A percentile compares a stretch with the other conserved stretches of the same genome.
Evolutionary conservation across 2,329 filamentous ascomycete species (phyloP).

Genomic region (Alternaria dauci): DNA sequence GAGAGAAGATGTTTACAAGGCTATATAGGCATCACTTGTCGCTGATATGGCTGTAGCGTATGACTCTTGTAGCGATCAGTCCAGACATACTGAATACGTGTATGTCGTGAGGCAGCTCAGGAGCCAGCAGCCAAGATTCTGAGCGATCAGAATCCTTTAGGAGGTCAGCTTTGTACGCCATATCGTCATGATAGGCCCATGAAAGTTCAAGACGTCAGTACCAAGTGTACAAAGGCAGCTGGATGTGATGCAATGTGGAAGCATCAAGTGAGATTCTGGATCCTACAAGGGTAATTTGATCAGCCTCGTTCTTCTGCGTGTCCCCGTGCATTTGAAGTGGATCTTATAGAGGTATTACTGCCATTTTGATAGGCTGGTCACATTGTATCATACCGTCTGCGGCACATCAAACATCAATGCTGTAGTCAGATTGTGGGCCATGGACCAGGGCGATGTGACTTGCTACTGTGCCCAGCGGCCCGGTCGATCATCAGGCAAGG

Average conservation of each 20-base stretch:
- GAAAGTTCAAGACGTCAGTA: constrained; percentile 5
- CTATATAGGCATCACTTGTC: constrained; percentile 27
- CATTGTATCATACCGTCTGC: constrained; percentile 19
- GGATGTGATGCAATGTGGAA: constrained; percentile 9
- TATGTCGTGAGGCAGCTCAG: constrained; percentile 3
- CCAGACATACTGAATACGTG: constrained; percentile 3
- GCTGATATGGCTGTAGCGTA: constrained; percentile 4
- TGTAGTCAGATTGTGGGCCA: constrained; percentile 22
- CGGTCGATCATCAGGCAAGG: constrained; percentile 28
- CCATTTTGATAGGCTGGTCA: constrained; percentile 14
- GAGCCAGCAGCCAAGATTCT: neutral
- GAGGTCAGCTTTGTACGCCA: constrained; percentile 29
- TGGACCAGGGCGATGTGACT: constrained; percentile 20
- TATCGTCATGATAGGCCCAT: constrained; percentile 19
- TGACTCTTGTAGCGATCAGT: constrained; percentile 6
- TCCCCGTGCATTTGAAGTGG: neutral
- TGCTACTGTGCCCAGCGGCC: constrained; percentile 23
- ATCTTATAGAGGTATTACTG: neutral
- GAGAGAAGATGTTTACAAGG: neutral
- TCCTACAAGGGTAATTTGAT: constrained; percentile 10
- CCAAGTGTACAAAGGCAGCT: constrained; percentile 18
- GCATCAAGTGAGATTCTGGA: constrained; percentile 21
- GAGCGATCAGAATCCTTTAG: constrained; percentile 12
- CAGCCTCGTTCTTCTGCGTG: constrained; percentile 14
- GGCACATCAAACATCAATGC: constrained; percentile 22